Conservation (phyloP, 768 basidiomycete species). For the Pulveroboletus sp. region DNA sequence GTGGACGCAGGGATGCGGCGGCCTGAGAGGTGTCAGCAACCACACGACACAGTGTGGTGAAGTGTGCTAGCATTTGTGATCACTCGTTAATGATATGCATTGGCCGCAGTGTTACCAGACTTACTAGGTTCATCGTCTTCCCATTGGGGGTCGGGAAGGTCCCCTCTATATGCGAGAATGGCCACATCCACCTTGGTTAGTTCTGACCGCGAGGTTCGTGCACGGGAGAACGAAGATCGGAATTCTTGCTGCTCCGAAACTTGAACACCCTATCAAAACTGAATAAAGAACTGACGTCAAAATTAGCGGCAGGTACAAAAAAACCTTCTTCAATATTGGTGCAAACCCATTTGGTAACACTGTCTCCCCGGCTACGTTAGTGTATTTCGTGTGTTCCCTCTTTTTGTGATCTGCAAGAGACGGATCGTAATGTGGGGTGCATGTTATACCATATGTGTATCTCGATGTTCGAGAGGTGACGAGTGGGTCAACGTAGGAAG, state of each 20-base stretch:
- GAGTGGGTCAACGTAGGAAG: conserved; percentile 40
- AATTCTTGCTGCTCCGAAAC: conserved; percentile 12
- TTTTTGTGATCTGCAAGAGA: conserved; percentile 33
- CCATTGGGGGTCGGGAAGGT: conserved; percentile 6
- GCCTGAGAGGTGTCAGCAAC: neutral
- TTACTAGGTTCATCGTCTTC: conserved; percentile 12
- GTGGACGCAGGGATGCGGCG: neutral
- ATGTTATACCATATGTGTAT: conserved; percentile 36
- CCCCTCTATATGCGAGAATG: conserved; percentile 19
- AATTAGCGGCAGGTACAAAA: neutral
- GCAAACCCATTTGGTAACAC: conserved; percentile 32
- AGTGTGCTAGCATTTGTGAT: neutral
- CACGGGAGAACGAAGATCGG: conserved; percentile 1
- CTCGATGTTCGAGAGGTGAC: conserved; percentile 42
- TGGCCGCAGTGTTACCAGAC: neutral
- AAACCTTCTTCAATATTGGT: conserved; percentile 35
- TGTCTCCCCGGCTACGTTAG: no score
- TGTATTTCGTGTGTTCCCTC: conserved; percentile 19
- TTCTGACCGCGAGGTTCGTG: neutral
- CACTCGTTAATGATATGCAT: neutral
- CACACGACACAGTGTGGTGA: conserved; percentile 10
- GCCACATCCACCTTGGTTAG: neutral
- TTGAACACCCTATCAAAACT: conserved; percentile 5
- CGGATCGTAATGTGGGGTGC: conserved; percentile 24
- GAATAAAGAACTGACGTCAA: neutral